Conservation (phyloP, 1,284 basidiomycete species). For the Ceratobasidium sp. region DNA sequence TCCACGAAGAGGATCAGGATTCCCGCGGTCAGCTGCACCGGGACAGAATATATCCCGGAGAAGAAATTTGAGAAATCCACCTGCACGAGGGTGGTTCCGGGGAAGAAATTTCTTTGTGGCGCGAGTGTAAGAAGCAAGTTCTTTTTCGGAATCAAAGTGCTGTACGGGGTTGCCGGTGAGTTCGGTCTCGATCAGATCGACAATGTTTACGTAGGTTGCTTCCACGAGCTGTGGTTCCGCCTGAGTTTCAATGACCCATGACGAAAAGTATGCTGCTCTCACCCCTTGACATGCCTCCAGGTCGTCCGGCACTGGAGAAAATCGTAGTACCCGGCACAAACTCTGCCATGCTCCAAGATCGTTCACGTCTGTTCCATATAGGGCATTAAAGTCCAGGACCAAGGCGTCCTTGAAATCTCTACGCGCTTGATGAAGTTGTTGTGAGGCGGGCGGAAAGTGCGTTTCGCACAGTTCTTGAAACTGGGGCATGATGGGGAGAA, state of each 20-base stretch:
- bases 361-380: constrained; percentile 15
- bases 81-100: neutral
- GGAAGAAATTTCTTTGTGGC: neutral
- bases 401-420: constrained; percentile 24
- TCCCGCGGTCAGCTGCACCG: neutral
- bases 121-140: neutral
- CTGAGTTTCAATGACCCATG: neutral
- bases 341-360: neutral
- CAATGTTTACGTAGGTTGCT: neutral
- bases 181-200: neutral
- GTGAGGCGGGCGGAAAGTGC: neutral
- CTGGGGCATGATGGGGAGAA: neutral
- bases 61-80: neutral
- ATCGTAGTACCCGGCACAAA: constrained; percentile 3
- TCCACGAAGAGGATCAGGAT: too few relatives aligned
- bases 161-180: neutral
- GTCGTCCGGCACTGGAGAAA: neutral
- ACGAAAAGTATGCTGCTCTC: neutral
- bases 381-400: constrained; percentile 5
- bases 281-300: neutral
- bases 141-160: neutral
- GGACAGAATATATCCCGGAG: neutral
- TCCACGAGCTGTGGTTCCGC: neutral
- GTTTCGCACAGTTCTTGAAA: constrained; percentile 7
- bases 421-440: neutral